Conservation (phyloP, 371 early-diverging fungal species). For the Syncephalastrum racemosum region DNA sequence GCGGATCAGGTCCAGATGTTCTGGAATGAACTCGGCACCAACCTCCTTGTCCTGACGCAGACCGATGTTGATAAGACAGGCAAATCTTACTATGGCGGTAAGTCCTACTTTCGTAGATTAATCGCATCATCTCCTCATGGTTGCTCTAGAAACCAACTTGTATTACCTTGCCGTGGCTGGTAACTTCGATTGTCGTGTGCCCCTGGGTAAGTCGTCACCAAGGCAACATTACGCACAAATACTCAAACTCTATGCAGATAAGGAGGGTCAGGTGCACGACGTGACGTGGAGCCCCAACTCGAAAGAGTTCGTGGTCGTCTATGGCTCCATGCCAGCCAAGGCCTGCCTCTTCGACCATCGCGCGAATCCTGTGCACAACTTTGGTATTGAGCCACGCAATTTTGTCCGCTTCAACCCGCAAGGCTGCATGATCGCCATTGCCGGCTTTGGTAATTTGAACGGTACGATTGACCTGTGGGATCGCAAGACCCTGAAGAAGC, state of each 20-base stretch:
- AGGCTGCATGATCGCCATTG: slow-evolving; percentile 84
- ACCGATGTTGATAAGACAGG: slow-evolving; percentile 96
- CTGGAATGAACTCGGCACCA: slow-evolving; percentile 94
- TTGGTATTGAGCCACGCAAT: slow-evolving; percentile 88
- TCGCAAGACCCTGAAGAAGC: slow-evolving; percentile 75
- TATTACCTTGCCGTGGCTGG: slow-evolving; percentile 90
- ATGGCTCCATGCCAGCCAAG: slow-evolving; percentile 94
- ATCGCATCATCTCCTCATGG: background rate
- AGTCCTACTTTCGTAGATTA: background rate
- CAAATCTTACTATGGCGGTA: slow-evolving; percentile 91
- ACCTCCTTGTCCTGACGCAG: slow-evolving; percentile 85
- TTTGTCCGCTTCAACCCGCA: slow-evolving; percentile 86
- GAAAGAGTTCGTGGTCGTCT: slow-evolving; percentile 94
- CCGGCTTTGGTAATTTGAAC: slow-evolving; percentile 94
- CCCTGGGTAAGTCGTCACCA: slow-evolving; percentile 48
- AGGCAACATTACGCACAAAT: background rate
- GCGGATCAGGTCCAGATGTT: slow-evolving; percentile 90
- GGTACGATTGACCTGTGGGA: slow-evolving; percentile 95
- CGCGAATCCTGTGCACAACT: slow-evolving; percentile 78
- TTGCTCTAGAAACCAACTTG: slow-evolving; percentile 72
- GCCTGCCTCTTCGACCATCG: slow-evolving; percentile 91
- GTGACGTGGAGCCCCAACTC: slow-evolving; percentile 93
- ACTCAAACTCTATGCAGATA: slow-evolving; percentile 41
- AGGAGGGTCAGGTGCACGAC: slow-evolving; percentile 94
- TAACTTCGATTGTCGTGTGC: slow-evolving; percentile 91